Conservation (phyloP, 164 flowering plant species). For the Echeveria elegans region DNA sequence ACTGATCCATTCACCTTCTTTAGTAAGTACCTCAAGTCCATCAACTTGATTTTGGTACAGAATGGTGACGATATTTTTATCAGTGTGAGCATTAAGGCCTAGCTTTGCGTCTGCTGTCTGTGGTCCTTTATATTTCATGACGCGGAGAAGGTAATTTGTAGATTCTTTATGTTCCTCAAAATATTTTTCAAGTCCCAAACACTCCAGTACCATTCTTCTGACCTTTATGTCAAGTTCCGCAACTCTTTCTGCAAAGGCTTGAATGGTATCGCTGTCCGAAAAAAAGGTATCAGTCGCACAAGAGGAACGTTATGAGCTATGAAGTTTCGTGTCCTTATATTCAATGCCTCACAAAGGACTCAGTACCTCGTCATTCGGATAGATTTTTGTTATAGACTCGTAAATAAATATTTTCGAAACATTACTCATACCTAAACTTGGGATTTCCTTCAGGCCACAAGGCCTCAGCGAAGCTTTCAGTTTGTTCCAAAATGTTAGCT, state of each 20-base stretch:
- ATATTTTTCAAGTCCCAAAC: slow-evolving; percentile 46
- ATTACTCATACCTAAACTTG: slow-evolving; percentile 30
- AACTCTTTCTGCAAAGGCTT: slow-evolving; percentile 26
- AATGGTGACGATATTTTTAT: slow-evolving; percentile 46
- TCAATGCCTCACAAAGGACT: too few relatives aligned
- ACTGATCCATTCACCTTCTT: slow-evolving; percentile 46
- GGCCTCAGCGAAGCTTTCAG: slow-evolving; percentile 14
- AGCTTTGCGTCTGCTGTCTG: slow-evolving; percentile 26
- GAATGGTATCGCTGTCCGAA: slow-evolving; percentile 26
- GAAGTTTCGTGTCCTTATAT: too few relatives aligned
- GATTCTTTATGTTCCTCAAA: slow-evolving; percentile 37
- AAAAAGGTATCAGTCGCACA: too few relatives aligned
- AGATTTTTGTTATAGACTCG: too few relatives aligned
- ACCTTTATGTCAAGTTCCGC: slow-evolving; percentile 36
- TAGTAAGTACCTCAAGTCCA: slow-evolving; percentile 40
- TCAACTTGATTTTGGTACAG: slow-evolving; percentile 44
- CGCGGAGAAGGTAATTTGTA: slow-evolving; percentile 40
- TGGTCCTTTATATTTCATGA: slow-evolving; percentile 46
- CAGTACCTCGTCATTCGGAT: too few relatives aligned
- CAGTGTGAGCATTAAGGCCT: slow-evolving; percentile 41
- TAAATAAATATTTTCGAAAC: not conserved
- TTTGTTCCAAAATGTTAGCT: slow-evolving; percentile 14
- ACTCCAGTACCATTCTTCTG: slow-evolving; percentile 52
- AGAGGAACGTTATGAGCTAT: too few relatives aligned
- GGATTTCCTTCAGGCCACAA: slow-evolving; percentile 54